Base-by-base conservation (phyloP, 179 eudicot species). In the Nepenthes alata region DNA sequence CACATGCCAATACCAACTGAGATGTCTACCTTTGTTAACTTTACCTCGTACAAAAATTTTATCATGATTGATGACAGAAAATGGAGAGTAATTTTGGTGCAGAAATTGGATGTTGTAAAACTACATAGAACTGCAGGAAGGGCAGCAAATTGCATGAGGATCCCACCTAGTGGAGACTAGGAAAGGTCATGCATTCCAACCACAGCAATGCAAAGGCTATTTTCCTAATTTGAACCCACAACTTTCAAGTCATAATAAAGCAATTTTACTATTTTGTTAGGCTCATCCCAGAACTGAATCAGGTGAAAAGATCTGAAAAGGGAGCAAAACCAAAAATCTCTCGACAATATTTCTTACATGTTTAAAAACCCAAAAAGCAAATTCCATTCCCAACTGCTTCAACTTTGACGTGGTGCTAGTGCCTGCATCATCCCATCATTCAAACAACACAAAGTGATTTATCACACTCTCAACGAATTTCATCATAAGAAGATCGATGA, bases 381-480 rank as follows among this genome's bases (percentile, higher is more conserved):
- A 91, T 75, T 91, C 98, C 98, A 91, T 91, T 66, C 98, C 98
- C 67, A 84, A 63, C 75, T 87, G 98, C 86, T 85, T 91, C 78
- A 91, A 74, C 79, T 86, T 83, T 77, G 95, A 80, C 54, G 96
- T 85, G 57, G 93, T 85, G 75, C 78, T 88, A 75, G 38, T 78
- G 79, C 98, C 98, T 91, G 65, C 60, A 48, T 72, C 47, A 67
- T 14, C 11, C 61, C 55, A 65, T 55, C 63, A 45, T 51, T 13
- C 15, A 15, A 66, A 64, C 4, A 47, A 47, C 37, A 52, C 8
- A 7, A 41, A 41, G 45, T 7, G 8, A 41, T 1, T 41, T 4
- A 41, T 7, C 45, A 41, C 45, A 41, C 25, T 25, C 25, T 25
- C 25, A 25, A 25, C 25, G 1, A 25, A 25, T 25, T 25, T 25